Percentiles rank a stretch among this genome's conserved stretches.
phyloP scores from a whole-genome alignment of 331 rosid genomes.

The Erythrophleum ivorense region DNA sequence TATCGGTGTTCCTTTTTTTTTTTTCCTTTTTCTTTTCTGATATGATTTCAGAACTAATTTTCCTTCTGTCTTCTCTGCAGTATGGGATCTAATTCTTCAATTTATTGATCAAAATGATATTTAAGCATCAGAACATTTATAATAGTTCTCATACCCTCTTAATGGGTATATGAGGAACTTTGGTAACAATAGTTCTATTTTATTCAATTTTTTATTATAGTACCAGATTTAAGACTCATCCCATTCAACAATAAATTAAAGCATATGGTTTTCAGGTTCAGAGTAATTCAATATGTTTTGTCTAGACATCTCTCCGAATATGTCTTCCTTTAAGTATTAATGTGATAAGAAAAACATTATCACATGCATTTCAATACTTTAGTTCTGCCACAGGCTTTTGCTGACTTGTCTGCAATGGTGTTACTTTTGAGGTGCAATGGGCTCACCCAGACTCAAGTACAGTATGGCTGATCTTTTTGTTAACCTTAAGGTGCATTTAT shows the following conservation, averaged over 20 bases:
- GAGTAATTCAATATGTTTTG: neutral
- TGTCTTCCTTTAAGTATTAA: neutral
- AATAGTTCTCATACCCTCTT: neutral
- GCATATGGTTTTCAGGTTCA: neutral
- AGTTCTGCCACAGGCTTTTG: neutral
- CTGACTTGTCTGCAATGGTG: neutral
- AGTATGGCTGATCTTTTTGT: neutral
- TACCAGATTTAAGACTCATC: neutral
- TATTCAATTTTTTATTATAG: neutral
- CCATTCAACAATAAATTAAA: neutral
- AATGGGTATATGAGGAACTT: neutral
- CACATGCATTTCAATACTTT: neutral
- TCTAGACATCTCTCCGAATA: neutral
- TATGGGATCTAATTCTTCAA: neutral
- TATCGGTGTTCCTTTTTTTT: neutral
- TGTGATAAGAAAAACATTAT: neutral
- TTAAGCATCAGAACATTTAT: neutral
- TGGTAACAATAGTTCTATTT: neutral
- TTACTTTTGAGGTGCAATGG: neutral
- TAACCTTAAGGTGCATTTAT: constrained; percentile 12
- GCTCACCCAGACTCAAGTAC: neutral
- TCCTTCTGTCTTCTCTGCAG: neutral
- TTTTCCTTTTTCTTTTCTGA: neutral
- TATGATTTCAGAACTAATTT: neutral
- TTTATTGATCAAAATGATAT: neutral